Conservation (phyloP, 2,329 filamentous ascomycete species). For the Pseudophaeomoniella oleicola region DNA sequence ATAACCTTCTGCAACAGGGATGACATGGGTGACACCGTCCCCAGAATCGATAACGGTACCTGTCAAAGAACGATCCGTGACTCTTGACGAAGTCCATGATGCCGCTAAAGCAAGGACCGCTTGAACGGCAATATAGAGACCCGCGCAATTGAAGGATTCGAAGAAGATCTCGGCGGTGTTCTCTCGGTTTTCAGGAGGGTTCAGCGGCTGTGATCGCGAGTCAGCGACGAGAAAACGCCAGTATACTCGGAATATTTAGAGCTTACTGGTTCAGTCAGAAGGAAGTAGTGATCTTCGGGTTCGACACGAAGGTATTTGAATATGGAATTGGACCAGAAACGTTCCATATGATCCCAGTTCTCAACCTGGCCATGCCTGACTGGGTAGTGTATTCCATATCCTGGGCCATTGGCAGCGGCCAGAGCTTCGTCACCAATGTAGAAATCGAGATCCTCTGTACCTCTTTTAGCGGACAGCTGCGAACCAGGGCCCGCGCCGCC, state of each 20-base stretch:
- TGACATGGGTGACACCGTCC: constrained; percentile 97
- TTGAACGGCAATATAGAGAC: constrained; percentile 96
- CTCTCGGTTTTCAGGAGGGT: constrained; percentile 96
- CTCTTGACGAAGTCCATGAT: constrained; percentile 97
- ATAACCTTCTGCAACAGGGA: constrained; percentile 95
- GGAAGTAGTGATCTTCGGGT: constrained; percentile 96
- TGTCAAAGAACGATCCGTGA: constrained; percentile 86
- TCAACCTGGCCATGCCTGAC: constrained; percentile 97
- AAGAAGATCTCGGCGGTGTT: constrained; percentile 99
- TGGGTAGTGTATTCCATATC: constrained; percentile 93
- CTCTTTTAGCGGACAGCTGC: constrained; percentile 79
- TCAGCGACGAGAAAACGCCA: constrained; percentile 2
- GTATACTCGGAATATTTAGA: constrained; percentile 2
- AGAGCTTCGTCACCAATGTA: constrained; percentile 97
- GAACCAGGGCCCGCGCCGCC: constrained; percentile 72
- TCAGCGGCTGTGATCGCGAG: constrained; percentile 54
- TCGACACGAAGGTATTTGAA: constrained; percentile 98
- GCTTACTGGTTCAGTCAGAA: constrained; percentile 86
- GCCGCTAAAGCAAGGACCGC: constrained; percentile 91
- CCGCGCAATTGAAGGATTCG: constrained; percentile 98
- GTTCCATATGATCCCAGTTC: constrained; percentile 99
- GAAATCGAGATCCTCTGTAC: constrained; percentile 94
- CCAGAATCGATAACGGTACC: constrained; percentile 98
- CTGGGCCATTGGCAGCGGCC: constrained; percentile 66
- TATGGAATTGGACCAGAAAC: constrained; percentile 99